Evolutionary conservation across 108 stramenopile species (phyloP), one percentile per base, ranked within the genome.

Genomic region (Cyclotella baltica): DNA sequence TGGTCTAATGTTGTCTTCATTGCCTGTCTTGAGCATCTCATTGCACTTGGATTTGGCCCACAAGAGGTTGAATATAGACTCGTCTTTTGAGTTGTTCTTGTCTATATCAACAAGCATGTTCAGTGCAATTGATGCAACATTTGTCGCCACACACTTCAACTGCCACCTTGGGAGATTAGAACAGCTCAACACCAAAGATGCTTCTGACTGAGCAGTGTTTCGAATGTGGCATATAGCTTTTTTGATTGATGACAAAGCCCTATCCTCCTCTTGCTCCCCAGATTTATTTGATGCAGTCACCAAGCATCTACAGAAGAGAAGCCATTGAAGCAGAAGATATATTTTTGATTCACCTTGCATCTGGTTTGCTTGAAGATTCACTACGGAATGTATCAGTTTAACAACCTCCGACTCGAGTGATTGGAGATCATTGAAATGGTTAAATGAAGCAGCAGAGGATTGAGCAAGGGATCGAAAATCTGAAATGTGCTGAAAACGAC

Each of bases 141-240:
- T 81, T 22, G 81, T 73, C 19, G 85, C 87, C 33, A 86, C 16
- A 31, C 64, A 61, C 57, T 87, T 90, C 4, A 90, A 68, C 65
- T 93, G 92, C 92, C 92, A 93, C 16, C 88, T 80, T 19, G 84
- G 72, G 13, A 84, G 69, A 40, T 67, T 87, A 19, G 86, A 76
- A 55, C 25, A 48, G 2, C 77, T 71, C 34, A 88, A 72, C 13
- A 86, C 56, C 23, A 40, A 55, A n/a, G 61, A 64, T 4, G 87
- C 83, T 50, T 81, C 81, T 33, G 31, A 57, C 22, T 51, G 58
- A 30, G 88, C 83, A 64, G 63, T 65, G 8, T 23, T 58, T 8
- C 75, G 58, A 9, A 88, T 77, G 40, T 55, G 66, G 20, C 85
- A 62, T 25, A 85, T 56, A 0, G 88, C 72, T 35, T 40, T 33